Conservation (phyloP, 345 rosid species). For the Citropsis articulata region DNA sequence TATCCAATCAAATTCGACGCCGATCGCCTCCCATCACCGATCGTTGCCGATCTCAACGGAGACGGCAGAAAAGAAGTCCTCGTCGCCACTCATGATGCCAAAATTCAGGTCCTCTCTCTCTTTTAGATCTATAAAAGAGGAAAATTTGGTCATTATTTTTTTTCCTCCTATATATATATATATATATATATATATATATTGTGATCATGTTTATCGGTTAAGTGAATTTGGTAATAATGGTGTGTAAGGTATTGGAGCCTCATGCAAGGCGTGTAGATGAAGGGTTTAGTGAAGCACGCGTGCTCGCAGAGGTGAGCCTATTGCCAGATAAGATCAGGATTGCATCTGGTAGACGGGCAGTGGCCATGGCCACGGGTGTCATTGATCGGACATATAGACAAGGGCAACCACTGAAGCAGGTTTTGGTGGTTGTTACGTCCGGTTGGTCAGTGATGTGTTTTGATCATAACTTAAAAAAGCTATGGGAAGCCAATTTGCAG, state of each 20-base stretch:
- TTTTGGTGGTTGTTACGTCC: slow-evolving; percentile 91
- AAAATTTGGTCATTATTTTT: too few relatives aligned
- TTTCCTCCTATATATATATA: background rate
- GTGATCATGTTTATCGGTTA: background rate
- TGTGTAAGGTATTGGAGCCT: slow-evolving; percentile 75
- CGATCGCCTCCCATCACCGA: slow-evolving; percentile 90
- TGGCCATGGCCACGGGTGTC: slow-evolving; percentile 95
- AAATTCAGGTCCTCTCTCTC: slow-evolving; percentile 69
- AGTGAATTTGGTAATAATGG: slow-evolving; percentile 6
- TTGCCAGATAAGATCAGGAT: slow-evolving; percentile 90
- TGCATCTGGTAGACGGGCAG: slow-evolving; percentile 80
- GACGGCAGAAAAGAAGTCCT: slow-evolving; percentile 91
- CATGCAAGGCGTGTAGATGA: slow-evolving; percentile 80
- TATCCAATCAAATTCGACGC: slow-evolving; percentile 83
- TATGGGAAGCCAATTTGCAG: slow-evolving; percentile 95
- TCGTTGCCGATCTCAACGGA: slow-evolving; percentile 90
- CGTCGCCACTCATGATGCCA: slow-evolving; percentile 89
- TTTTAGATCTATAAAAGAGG: background rate
- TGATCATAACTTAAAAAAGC: slow-evolving; percentile 91
- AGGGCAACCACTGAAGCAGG: slow-evolving; percentile 87
- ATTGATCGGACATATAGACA: slow-evolving; percentile 61
- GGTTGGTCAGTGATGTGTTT: slow-evolving; percentile 96
- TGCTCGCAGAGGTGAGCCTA: slow-evolving; percentile 55
- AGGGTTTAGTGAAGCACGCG: slow-evolving; percentile 86
- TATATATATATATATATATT: background rate